Evolutionary conservation across 331 rosid species (phyloP).

Genomic region (Spiraea crenata): DNA sequence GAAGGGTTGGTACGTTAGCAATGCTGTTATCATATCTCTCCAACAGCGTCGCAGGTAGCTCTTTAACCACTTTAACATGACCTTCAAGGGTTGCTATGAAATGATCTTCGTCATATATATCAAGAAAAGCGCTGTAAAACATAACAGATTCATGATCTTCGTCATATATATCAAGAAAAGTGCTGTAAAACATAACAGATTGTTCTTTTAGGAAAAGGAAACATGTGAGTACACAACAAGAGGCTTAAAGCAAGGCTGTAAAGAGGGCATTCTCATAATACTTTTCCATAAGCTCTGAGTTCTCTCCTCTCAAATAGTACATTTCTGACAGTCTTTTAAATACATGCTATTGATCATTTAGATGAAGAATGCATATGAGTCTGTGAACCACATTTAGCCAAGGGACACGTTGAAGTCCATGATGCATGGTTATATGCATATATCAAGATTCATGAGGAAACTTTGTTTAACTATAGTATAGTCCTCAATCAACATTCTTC

Average conservation of each 20-base stretch:
- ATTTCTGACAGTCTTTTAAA: neutral
- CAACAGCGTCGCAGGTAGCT: conserved; percentile 67
- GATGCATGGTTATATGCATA: neutral
- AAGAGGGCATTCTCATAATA: conserved; percentile 10
- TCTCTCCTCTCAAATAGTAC: neutral
- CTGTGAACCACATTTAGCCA: neutral
- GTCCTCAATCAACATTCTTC: neutral
- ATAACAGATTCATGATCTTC: conserved; percentile 51
- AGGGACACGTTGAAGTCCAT: neutral
- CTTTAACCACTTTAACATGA: conserved; percentile 86
- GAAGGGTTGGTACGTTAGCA: conserved; percentile 64
- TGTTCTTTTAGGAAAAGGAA: neutral
- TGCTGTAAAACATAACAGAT: conserved; percentile 37
- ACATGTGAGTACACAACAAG: neutral
- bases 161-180: conserved; percentile 80
- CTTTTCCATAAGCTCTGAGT: conserved; percentile 1
- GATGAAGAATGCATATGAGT: neutral
- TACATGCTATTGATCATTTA: neutral
- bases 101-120: conserved; percentile 86
- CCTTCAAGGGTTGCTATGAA: conserved; percentile 81
- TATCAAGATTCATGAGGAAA: neutral
- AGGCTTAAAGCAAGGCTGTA: neutral
- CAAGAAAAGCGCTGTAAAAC: conserved; percentile 65
- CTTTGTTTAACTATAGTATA: neutral
- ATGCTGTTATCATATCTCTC: conserved; percentile 64